These are phyloP conservation scores for Oryza officinalis DNA, from an alignment of 176 grass and related monocot genomes.

Conservation along the genomic window DNA sequence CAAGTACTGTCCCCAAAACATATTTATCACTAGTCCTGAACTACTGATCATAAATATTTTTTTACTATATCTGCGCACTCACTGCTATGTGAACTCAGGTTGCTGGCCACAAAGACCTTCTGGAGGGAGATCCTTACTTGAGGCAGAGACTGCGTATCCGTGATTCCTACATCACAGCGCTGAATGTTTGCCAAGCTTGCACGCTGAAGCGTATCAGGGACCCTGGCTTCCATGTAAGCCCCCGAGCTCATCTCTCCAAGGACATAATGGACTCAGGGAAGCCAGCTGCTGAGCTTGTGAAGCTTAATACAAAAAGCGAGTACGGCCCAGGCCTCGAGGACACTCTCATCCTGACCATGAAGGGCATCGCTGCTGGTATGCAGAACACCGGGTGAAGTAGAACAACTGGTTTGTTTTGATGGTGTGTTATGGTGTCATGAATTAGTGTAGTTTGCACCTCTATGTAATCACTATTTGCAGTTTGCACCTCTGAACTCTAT, in stretches of 20 bases:
- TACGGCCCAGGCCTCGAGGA: slow-evolving; percentile 89
- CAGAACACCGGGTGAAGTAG: slow-evolving; percentile 89
- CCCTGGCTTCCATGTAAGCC: slow-evolving; percentile 62
- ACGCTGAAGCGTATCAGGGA: slow-evolving; percentile 86
- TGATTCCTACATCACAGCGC: slow-evolving; percentile 79
- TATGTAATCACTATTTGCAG: not conserved
- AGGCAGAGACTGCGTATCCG: slow-evolving; percentile 83
- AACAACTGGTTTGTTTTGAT: not conserved
- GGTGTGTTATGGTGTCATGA: not conserved
- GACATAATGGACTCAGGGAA: slow-evolving; percentile 59
- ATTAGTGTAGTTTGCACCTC: not conserved
- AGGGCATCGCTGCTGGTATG: slow-evolving; percentile 95
- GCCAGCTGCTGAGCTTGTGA: slow-evolving; percentile 67
- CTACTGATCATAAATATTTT: not conserved
- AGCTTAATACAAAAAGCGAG: slow-evolving; percentile 85
- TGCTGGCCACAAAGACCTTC: slow-evolving; percentile 86
- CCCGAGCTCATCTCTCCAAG: slow-evolving; percentile 72
- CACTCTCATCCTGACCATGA: slow-evolving; percentile 97
- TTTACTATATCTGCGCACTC: not conserved
- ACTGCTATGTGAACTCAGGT: slow-evolving; percentile 44
- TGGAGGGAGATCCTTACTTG: slow-evolving; percentile 89
- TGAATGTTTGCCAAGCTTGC: slow-evolving; percentile 88
- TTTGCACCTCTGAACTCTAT: not conserved
- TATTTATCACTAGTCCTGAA: not conserved
- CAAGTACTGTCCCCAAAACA: not conserved